Base-by-base conservation (phyloP, 2,329 filamentous ascomycete genomes). In the Epichloe gansuensis region DNA sequence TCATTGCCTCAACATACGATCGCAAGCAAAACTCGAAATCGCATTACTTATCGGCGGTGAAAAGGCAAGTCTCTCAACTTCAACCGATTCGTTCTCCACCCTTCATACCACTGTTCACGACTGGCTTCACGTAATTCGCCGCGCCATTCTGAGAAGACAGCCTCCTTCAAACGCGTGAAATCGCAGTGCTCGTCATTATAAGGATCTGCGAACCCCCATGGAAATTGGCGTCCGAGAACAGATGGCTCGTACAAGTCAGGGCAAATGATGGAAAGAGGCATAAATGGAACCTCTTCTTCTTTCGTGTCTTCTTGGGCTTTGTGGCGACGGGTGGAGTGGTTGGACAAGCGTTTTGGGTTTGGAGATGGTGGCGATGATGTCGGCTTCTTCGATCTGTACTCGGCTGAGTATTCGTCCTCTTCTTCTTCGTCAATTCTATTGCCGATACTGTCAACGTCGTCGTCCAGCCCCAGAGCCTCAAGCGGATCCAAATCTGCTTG, bases 141-240 rank as follows among this genome's bases (percentile, higher is more conserved):
- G 49, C 91, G 85, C 93, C 93, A 98, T 63, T 97, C 91, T 58
- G 75, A 82, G 67, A 98, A 98, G 35, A 98, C 87, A 7, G 85
- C 84, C 54, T 97, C 90, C 70, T 93, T 93, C 59, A 98, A 77
- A 56, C 85, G 84, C 52, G 86, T 75, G 67, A 96, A 98, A 69
- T 98, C 93, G 70, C 93, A 98, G 71, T 98, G 93, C 60, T 87
- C 81, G 34, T 83, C 76, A 62, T 97, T 84, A 72, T 93, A 90
- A 0, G 93, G 93, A 63, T 97, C 89, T 4, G 93, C 93, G 60
- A 96, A 94, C 6, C 93, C 93, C 93, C 93, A 98, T 0, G 93
- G 87, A 66, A 97, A 98, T 57, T 85, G 84, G 54, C 93, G 86
- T 45, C 93, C 93, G 54, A 95, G 72, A 15, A 87, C 74, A 35